Evolutionary conservation across 257 asterid genomes (phyloP).

Genomic region (Jaltomata sinuosa): DNA sequence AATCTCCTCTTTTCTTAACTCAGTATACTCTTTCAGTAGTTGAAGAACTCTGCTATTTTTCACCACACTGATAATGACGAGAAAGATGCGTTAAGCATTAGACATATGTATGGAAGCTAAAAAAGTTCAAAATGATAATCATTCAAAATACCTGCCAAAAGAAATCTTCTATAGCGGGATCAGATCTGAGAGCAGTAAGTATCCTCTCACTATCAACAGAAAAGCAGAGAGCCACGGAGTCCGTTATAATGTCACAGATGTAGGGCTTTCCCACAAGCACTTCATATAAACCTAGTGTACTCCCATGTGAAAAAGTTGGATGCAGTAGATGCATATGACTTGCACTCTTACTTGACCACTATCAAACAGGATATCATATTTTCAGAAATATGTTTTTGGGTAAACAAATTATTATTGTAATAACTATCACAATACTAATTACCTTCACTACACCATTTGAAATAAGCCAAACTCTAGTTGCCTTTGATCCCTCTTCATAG

Average conservation of each 20-base stretch:
- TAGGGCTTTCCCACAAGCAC: conserved; percentile 84
- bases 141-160: conserved; percentile 73
- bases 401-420: background rate
- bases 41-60: background rate
- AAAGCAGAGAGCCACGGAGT: conserved; percentile 78
- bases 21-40: background rate
- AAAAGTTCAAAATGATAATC: background rate
- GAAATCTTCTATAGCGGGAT: conserved; percentile 89
- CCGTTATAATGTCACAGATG: conserved; percentile 62
- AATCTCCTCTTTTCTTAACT: background rate
- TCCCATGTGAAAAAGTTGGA: conserved; percentile 84
- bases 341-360: conserved; percentile 61
- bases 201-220: conserved; percentile 68
- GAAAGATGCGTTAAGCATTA: background rate
- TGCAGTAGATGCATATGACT: conserved; percentile 43
- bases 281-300: conserved; percentile 93
- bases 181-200: conserved; percentile 49
- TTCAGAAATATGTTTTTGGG: background rate
- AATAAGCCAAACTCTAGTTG: conserved; percentile 75
- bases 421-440: conserved; percentile 10
- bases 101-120: conserved; percentile 3
- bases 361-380: conserved; percentile 14
- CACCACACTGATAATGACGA: background rate
- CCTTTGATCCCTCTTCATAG: conserved; percentile 67
- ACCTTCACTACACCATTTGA: conserved; percentile 95